Evolutionary conservation across 2,329 filamentous ascomycete species (phyloP), one percentile per base, ranked within the genome.

Genomic region (Aspergillus ruber): DNA sequence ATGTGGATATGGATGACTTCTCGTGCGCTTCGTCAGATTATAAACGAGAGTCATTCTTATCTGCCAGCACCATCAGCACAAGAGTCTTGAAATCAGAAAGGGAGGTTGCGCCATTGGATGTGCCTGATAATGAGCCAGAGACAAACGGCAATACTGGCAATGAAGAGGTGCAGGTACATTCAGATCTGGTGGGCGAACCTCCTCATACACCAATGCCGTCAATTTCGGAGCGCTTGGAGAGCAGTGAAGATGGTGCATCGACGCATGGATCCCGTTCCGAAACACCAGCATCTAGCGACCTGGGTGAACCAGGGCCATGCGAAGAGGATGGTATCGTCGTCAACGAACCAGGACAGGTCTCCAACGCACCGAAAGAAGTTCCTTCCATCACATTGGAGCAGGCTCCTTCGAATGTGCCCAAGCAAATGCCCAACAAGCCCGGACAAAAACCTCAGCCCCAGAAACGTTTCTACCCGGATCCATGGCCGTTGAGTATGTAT

Each of bases 1-100:
- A 66, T 38, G 58, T 62, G n/a, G 60, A 66, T 38, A 57, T 62
- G n/a, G 60, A 66, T 47, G 60, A 56, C 43, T 59, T 56, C 4
- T 20, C 53, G 13, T 17, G 52, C 6, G 45, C 42, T 18, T 57
- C 60, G 3, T 33, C 48, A 2, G 56, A 59, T 21, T 48, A 58
- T 18, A 47, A 51, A 13, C 55, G 56, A 10, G 60, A 63, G 29
- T 63, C 62, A 12, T 52, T 47, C 21, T 46, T 55, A 15, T 50
- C 50, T 3, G 47, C 46, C 29, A 49, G 39, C 44, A 51, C 4
- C 5, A 58, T 57, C 1, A 57, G 57, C 44, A 57, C 50, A 12
- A 58, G 52, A 4, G 33, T 35, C 33, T 35, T 35, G 33, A 35
- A 35, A 6, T 17, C 33, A n/a, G 33, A 35, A 13, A 35, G 13